Conservation (phyloP, 768 basidiomycete genomes). For the Cystobasidium tubakii region DNA sequence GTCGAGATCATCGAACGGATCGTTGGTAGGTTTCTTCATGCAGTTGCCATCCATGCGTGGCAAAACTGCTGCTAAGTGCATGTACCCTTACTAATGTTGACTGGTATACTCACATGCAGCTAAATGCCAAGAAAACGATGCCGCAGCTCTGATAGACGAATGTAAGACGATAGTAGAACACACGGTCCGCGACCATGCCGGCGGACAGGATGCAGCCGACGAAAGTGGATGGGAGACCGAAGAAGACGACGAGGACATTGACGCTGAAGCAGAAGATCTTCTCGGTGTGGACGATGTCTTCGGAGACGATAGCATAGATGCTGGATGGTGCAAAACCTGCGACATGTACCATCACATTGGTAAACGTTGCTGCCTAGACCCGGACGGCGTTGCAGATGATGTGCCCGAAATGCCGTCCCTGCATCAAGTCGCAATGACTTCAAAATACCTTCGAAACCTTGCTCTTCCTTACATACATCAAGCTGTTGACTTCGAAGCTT, state of each 20-base stretch:
- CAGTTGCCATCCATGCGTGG: background rate
- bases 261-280: background rate
- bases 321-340: background rate
- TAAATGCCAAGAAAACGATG: conserved; percentile 31
- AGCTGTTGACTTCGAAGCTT: conserved; percentile 24
- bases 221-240: conserved; percentile 34
- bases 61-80: no score
- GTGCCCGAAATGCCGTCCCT: background rate
- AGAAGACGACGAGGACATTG: conserved; percentile 15
- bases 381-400: background rate
- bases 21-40: conserved; percentile 10
- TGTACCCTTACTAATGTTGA: no score
- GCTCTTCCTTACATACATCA: conserved; percentile 11
- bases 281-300: background rate
- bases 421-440: conserved; percentile 23
- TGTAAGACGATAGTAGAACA: background rate
- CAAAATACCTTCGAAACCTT: conserved; percentile 13
- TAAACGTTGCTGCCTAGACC: background rate
- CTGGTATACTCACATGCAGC: background rate
- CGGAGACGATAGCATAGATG: background rate
- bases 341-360: background rate
- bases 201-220: background rate
- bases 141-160: conserved; percentile 6
- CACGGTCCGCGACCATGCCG: background rate
- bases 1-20: conserved; percentile 34